Base-by-base conservation (phyloP, 2,329 filamentous ascomycete species). In the Xylariaceae sp. region DNA sequence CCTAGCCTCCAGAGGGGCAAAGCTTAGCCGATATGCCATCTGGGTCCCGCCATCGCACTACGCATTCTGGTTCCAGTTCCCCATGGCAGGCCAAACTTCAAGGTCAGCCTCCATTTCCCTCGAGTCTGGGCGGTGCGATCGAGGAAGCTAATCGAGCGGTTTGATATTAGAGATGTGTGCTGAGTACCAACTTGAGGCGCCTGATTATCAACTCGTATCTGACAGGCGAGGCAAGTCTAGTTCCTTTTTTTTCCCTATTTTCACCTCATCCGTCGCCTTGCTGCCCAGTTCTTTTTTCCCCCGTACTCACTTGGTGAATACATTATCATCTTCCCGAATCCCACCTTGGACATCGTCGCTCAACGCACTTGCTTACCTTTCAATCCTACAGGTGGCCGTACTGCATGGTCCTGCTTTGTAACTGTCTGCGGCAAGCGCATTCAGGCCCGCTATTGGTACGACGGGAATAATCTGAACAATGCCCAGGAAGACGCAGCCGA, bases 401-500 rank as follows among this genome's bases (percentile, higher is more conserved):
- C 88, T 42, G 88, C 88, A 41, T 95, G 88, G 88, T 90, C 87
- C 41, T 85, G 83, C 68, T 75, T 74, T 43, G 87, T 94, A 42
- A 78, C 71, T n/a, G 75, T 94, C 41, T 70, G 76, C 52, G 81
- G 81, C 38, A 66, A 73, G 35, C 72, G 67, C 32, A 73, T 86
- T 53, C 60, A 73, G n/a, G 88, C 88, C 32, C 78, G 87, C 47
- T 94, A 80, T 65, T 95, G 87, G 87, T 95, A 94, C 65, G 88
- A 94, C 62, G 88, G 88, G 45, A 80, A 87, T 59, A 88, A 87
- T 58, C 73, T 90, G 62, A 79, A 89, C 69, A 94, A 94, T 57
- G 88, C 88, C 42, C 83, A 79, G 64, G 88, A 95, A 63, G 88
- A 95, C 60, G 88, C 87, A n/a, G 88, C 88, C 49, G 87, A 95